Evolutionary conservation across 2,329 filamentous ascomycete species (phyloP).

Genomic region (Trichophyton equinum): DNA sequence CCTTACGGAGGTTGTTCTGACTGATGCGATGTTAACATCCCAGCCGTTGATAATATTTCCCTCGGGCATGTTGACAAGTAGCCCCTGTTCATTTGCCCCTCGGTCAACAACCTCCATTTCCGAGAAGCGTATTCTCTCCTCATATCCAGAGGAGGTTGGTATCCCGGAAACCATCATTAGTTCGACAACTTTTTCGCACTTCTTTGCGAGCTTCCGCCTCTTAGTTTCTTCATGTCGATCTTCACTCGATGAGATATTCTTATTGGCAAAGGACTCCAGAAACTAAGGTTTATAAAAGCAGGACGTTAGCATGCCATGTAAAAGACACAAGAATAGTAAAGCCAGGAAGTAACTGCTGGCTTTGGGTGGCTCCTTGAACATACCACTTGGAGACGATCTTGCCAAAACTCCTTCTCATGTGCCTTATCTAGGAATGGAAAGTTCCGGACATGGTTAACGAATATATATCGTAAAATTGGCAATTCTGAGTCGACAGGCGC

Average conservation of each 20-base stretch:
- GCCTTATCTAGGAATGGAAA: conserved; percentile 97
- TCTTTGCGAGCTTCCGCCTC: conserved; percentile 76
- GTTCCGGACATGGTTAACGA: conserved; percentile 93
- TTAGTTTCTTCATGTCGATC: conserved; percentile 95
- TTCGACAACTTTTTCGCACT: conserved; percentile 91
- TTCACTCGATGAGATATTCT: conserved; percentile 93
- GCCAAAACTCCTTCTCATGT: conserved; percentile 98
- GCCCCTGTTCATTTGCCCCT: conserved; percentile 78
- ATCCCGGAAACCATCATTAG: conserved; percentile 99
- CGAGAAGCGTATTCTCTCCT: conserved; percentile 90
- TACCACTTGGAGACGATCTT: conserved; percentile 90
- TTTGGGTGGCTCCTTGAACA: conserved; percentile 26
- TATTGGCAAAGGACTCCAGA: conserved; percentile 90
- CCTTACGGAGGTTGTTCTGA: conserved; percentile 67
- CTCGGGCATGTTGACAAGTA: conserved; percentile 76
- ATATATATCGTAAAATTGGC: conserved; percentile 88
- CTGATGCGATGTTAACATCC: conserved; percentile 91
- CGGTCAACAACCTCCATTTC: conserved; percentile 95
- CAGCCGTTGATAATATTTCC: conserved; percentile 89
- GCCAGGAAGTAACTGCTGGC: background rate
- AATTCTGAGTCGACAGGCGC: conserved; percentile 87
- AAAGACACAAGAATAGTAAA: background rate
- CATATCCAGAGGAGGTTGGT: conserved; percentile 88
- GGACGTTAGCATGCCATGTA: background rate
- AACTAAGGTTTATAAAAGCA: conserved; percentile 47